These are phyloP conservation scores for Mortierella sp. DNA, from an alignment of 371 early-diverging fungal species.

Conservation along the genomic window DNA sequence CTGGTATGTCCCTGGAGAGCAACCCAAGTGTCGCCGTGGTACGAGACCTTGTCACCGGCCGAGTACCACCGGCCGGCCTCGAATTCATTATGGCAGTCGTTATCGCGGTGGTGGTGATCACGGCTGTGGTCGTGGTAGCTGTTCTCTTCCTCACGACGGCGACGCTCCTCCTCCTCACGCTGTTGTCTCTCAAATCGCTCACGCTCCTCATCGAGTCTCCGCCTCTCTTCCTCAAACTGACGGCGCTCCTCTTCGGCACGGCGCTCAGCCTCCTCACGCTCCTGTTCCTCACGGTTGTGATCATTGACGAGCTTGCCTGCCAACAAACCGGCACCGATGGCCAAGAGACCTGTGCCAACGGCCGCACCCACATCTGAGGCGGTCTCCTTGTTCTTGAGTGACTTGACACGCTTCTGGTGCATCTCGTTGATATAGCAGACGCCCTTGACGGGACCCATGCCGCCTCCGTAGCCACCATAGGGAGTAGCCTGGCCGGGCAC, in stretches of 20 bases:
- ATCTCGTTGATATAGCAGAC: constrained; percentile 60
- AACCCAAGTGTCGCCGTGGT: constrained; percentile 60
- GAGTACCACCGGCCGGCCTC: constrained; percentile 65
- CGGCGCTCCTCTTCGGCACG: constrained; percentile 47
- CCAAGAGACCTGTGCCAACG: constrained; percentile 58
- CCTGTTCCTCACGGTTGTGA: constrained; percentile 52
- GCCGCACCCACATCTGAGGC: constrained; percentile 61
- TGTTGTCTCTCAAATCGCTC: constrained; percentile 34
- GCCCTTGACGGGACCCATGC: constrained; percentile 53
- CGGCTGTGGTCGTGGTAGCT: constrained; percentile 25
- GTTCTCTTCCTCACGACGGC: constrained; percentile 22
- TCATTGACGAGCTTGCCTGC: constrained; percentile 62
- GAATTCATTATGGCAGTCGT: constrained; percentile 47
- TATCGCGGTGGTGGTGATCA: constrained; percentile 17
- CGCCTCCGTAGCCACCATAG: constrained; percentile 12
- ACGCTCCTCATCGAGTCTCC: constrained; percentile 45
- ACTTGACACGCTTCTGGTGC: constrained; percentile 62
- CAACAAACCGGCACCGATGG: constrained; percentile 62
- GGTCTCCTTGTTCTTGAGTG: constrained; percentile 56
- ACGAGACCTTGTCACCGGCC: constrained; percentile 66
- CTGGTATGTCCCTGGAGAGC: constrained; percentile 66
- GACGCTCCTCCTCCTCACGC: constrained; percentile 23
- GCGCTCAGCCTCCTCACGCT: constrained; percentile 45
- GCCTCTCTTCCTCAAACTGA: constrained; percentile 44
- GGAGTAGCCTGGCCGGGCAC: constrained; percentile 58